Evolutionary conservation across 345 rosid species (phyloP).

Genomic region (Pugionium cornutum): DNA sequence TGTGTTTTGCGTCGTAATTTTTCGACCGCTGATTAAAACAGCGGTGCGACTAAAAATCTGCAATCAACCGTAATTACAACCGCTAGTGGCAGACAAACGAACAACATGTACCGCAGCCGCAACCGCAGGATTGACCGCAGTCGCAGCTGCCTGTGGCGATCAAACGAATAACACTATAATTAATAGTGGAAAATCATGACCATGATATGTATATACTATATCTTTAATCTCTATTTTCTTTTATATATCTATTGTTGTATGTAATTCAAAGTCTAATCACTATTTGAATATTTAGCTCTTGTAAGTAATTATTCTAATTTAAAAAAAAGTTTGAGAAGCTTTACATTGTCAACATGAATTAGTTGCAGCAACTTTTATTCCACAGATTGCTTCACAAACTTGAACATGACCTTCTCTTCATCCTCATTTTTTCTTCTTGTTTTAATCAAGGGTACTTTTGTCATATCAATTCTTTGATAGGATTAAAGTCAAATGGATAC

Average conservation of each 20-base stretch:
- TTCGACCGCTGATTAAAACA: no score
- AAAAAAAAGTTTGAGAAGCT: conserved; percentile 7
- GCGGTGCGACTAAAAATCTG: no score
- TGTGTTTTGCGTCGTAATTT: no score
- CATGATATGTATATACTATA: not conserved
- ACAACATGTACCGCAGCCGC: no score
- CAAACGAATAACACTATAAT: no score
- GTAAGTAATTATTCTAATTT: conserved; percentile 12
- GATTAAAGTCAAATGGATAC: conserved; percentile 36
- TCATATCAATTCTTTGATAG: not conserved
- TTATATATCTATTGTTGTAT: not conserved
- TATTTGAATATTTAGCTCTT: conserved; percentile 18
- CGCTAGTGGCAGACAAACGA: no score
- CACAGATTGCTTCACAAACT: conserved; percentile 42
- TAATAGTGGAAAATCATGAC: not conserved
- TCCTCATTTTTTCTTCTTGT: conserved; percentile 23
- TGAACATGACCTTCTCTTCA: conserved; percentile 33
- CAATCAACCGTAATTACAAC: no score
- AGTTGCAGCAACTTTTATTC: conserved; percentile 45
- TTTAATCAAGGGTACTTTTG: conserved; percentile 27
- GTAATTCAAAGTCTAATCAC: not conserved
- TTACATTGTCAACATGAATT: conserved; percentile 45
- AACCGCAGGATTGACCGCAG: no score
- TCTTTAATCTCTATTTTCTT: not conserved
- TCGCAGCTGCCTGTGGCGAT: no score